phyloP scores from a whole-genome alignment of 805 yeast genomes.

The Maudiozyma bulderi region DNA sequence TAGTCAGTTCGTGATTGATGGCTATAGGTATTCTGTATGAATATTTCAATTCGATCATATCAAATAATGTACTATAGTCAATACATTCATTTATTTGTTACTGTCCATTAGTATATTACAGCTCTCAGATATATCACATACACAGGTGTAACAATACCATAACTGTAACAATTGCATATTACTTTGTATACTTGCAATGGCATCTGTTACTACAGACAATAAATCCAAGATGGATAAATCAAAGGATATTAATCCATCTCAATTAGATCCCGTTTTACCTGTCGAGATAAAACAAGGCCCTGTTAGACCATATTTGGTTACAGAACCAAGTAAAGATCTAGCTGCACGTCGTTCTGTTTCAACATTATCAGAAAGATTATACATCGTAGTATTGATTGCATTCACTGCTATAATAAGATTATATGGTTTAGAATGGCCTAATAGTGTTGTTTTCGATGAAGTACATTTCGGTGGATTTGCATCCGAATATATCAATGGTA shows the following conservation, averaged over 20 bases:
- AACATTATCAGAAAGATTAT: constrained; percentile 31
- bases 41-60: too few relatives aligned
- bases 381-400: constrained; percentile 37
- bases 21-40: too few relatives aligned
- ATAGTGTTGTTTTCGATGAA: constrained; percentile 85
- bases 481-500: constrained; percentile 58
- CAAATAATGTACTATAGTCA: too few relatives aligned
- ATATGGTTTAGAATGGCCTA: constrained; percentile 52
- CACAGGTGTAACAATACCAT: too few relatives aligned
- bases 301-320: constrained; percentile 43
- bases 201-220: too few relatives aligned
- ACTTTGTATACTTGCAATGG: too few relatives aligned
- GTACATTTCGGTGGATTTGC: constrained; percentile 97
- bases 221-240: too few relatives aligned
- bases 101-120: too few relatives aligned
- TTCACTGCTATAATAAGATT: constrained; percentile 54
- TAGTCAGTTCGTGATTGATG: too few relatives aligned
- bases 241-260: background rate
- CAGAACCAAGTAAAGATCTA: constrained; percentile 38
- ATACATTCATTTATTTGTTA: too few relatives aligned
- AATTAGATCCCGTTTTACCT: constrained; percentile 35
- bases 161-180: too few relatives aligned
- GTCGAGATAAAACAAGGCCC: constrained; percentile 42
- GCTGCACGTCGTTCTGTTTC: constrained; percentile 34
- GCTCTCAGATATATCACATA: too few relatives aligned